These are phyloP conservation scores for Boletales sp. DNA, from an alignment of 768 basidiomycete genomes.

Conservation along the genomic window DNA sequence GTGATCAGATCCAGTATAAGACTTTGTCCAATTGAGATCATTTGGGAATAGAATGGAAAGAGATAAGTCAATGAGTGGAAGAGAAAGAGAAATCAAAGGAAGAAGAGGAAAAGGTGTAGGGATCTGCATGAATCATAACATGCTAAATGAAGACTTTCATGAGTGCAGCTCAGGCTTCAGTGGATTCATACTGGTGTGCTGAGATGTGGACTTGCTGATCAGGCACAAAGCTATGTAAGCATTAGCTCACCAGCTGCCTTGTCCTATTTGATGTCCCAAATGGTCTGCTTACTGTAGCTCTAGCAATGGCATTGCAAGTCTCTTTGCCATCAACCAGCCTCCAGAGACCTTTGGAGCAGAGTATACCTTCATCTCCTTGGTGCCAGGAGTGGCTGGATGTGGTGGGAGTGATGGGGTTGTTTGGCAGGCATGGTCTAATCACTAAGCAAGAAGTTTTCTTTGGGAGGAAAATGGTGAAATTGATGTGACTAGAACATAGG, in stretches of 20 bases:
- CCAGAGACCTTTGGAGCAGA: constrained; percentile 3
- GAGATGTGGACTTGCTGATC: background rate
- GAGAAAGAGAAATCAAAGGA: no score
- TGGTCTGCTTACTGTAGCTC: background rate
- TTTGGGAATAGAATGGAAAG: no score
- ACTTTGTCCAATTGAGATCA: no score
- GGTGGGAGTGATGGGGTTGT: background rate
- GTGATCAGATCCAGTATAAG: no score
- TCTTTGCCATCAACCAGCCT: background rate
- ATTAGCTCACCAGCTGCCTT: background rate
- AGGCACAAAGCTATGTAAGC: background rate
- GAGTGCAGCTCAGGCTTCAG: background rate
- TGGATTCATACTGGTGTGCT: background rate
- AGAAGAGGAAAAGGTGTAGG: no score
- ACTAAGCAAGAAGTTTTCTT: no score
- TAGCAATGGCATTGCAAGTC: background rate
- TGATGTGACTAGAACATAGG: no score
- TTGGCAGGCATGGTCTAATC: background rate
- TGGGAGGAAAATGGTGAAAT: no score
- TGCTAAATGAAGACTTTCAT: background rate
- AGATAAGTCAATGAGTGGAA: no score
- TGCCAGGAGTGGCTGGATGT: background rate
- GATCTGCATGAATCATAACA: no score
- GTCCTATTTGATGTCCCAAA: background rate
- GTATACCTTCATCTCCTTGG: constrained; percentile 4